Evolutionary conservation across 179 eudicot species (phyloP), one percentile per base, ranked within the genome.

Genomic region (Corrigiola litoralis): DNA sequence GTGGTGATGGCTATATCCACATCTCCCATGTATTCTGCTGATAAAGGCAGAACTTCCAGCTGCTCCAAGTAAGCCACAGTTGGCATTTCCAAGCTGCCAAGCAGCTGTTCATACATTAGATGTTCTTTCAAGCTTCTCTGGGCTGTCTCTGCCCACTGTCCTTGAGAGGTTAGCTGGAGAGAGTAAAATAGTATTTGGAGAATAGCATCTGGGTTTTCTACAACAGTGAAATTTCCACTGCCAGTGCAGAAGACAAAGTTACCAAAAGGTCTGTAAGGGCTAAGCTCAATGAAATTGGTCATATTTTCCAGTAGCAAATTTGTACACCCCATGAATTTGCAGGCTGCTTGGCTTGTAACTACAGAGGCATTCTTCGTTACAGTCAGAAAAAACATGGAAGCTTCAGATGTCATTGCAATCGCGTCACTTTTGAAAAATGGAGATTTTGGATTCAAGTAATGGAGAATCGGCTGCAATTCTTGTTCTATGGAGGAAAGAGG

Each of bases 181-280:
- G 83, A 68, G 70, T 80, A 87, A 72, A 81, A 92, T 57, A 87
- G 57, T 53, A 87, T 46, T 68, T 92, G 95, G 56, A 84, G 71
- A 32, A 87, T 79, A 31, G 97, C 95, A 58, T 87, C 86, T 2
- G 95, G 75, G 63, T 90, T 86, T 52, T 86, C 74, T 36, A 81
- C 62, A 0, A 81, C 75, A 21, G 77, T 79, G 46, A 86, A 53
- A 52, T 80, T 84, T 37, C 86, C 83, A 51, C 73, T 80, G 25
- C 84, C 87, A 9, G 79, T 70, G 69, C 87, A 85, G 72, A 94
- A 87, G 21, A 90, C 56, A 38, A 77, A 87, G 8, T 76, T 80
- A 8, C 97, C 95, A 46, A 85, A 87, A 67, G 97, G 95, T 68
- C 87, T 81, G 47, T 87, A 94, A 63, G 95, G 95, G 66, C 99